Percentiles rank a stretch among this genome's conserved stretches.
Conservation (phyloP, 2,329 filamentous ascomycete species). For the Beauveria pseudobassiana region DNA sequence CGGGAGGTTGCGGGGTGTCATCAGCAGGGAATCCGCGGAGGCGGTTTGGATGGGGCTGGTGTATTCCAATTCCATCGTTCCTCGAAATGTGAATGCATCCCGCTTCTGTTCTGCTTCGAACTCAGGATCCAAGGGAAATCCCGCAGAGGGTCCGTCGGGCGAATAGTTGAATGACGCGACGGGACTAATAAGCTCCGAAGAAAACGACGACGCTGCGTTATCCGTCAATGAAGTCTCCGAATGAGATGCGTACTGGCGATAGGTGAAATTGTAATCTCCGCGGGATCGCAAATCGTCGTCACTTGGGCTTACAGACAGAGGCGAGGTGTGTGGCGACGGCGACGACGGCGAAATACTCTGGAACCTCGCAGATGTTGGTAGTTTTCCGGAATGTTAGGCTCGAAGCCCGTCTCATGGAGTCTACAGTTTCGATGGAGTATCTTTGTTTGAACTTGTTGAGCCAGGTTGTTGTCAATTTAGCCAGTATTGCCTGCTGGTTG, state of each 20-base stretch:
- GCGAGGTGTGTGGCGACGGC: slow-evolving; percentile 58
- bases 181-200: slow-evolving; percentile 64
- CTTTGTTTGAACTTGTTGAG: slow-evolving; percentile 95
- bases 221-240: slow-evolving; percentile 27
- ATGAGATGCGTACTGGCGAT: slow-evolving; percentile 27
- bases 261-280: slow-evolving; percentile 26
- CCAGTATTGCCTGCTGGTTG: slow-evolving; percentile 63
- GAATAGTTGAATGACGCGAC: slow-evolving; percentile 69
- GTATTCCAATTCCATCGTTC: slow-evolving; percentile 55
- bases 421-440: slow-evolving; percentile 50
- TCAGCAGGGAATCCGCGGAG: slow-evolving; percentile 29
- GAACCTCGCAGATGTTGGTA: slow-evolving; percentile 46
- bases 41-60: slow-evolving; percentile 34
- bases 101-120: slow-evolving; percentile 54
- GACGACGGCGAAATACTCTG: slow-evolving; percentile 62
- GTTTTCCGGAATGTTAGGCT: slow-evolving; percentile 64
- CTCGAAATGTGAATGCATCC: slow-evolving; percentile 73
- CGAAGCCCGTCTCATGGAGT: slow-evolving; percentile 49
- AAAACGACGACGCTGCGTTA: slow-evolving; percentile 52
- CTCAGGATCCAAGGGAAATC: slow-evolving; percentile 50
- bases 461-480: slow-evolving; percentile 69
- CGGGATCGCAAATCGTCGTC: slow-evolving; percentile 53
- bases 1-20: slow-evolving; percentile 43
- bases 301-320: slow-evolving; percentile 61
- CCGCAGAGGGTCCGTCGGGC: slow-evolving; percentile 61